Conservation (phyloP, 208 protist species). For the Leishmania lainsoni region DNA sequence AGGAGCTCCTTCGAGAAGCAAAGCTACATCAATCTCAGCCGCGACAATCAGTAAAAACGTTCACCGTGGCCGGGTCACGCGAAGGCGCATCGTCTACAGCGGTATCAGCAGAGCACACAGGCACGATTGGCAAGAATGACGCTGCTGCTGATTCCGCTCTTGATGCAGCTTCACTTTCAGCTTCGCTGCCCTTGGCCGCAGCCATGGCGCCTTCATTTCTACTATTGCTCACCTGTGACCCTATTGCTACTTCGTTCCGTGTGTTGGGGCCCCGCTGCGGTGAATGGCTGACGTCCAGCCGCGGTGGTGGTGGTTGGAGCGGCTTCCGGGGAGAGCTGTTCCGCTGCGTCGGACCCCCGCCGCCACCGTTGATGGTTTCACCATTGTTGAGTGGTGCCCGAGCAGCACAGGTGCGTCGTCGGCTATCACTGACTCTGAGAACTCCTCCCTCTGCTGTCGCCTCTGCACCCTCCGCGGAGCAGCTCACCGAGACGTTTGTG, state of each 20-base stretch:
- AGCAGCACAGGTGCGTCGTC: background rate
- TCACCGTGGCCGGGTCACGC: background rate
- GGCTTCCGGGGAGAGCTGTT: conserved; percentile 35
- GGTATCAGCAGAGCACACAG: background rate
- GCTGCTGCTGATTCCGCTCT: background rate
- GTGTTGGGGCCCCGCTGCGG: conserved; percentile 26
- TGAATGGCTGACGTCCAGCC: conserved; percentile 27
- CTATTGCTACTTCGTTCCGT: conserved; percentile 22
- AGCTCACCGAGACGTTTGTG: conserved; percentile 21
- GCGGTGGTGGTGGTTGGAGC: conserved; percentile 20
- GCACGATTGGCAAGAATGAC: background rate
- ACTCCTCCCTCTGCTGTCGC: background rate
- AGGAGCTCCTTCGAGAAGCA: conserved; percentile 31
- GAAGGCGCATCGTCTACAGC: background rate
- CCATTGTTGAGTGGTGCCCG: background rate
- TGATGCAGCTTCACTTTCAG: background rate
- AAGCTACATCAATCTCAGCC: conserved; percentile 5
- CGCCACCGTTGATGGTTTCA: background rate
- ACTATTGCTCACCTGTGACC: conserved; percentile 21
- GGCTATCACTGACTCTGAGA: background rate
- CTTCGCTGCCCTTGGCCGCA: background rate
- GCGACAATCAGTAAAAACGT: background rate
- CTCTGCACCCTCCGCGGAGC: background rate
- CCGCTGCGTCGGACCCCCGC: conserved; percentile 20
- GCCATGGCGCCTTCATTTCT: background rate